Evolutionary conservation across 169 alveolate species (phyloP).

Genomic region (Babesia bovis): DNA sequence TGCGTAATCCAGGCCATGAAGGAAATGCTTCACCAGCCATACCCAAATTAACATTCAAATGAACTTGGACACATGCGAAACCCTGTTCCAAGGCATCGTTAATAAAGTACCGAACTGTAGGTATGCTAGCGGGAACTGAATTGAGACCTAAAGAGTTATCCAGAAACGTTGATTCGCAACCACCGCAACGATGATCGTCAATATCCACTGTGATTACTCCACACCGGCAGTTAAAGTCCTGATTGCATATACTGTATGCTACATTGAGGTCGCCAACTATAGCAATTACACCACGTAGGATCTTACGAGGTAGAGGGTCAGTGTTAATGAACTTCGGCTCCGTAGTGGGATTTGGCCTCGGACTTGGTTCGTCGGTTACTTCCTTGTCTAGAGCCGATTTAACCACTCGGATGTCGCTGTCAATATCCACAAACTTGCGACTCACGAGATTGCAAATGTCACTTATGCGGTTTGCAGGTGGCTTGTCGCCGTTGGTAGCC

Average conservation of each 20-base stretch:
- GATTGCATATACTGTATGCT: slow-evolving; percentile 55
- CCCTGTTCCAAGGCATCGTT: slow-evolving; percentile 55
- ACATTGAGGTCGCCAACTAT: slow-evolving; percentile 57
- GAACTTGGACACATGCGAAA: slow-evolving; percentile 58
- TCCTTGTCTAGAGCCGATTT: background rate
- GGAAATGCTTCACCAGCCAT: slow-evolving; percentile 66
- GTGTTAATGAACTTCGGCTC: background rate
- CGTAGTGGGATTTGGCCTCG: background rate
- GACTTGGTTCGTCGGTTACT: background rate
- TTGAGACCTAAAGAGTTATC: slow-evolving; percentile 35
- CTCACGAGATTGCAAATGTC: background rate
- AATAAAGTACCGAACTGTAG: slow-evolving; percentile 31
- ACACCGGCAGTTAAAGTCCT: slow-evolving; percentile 39
- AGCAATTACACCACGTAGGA: slow-evolving; percentile 57
- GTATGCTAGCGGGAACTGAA: slow-evolving; percentile 45
- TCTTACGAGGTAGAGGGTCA: slow-evolving; percentile 33
- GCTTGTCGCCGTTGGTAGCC: background rate
- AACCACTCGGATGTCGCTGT: background rate
- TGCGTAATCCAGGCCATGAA: slow-evolving; percentile 43
- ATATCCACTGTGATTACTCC: background rate
- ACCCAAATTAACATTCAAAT: slow-evolving; percentile 63
- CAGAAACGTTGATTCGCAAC: background rate
- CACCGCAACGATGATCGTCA: background rate
- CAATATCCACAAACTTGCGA: background rate
- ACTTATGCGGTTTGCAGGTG: background rate